These are phyloP conservation scores for Backusella tarrabulga DNA, from an alignment of 192 early-diverging fungal genomes.

Conservation along the genomic window DNA sequence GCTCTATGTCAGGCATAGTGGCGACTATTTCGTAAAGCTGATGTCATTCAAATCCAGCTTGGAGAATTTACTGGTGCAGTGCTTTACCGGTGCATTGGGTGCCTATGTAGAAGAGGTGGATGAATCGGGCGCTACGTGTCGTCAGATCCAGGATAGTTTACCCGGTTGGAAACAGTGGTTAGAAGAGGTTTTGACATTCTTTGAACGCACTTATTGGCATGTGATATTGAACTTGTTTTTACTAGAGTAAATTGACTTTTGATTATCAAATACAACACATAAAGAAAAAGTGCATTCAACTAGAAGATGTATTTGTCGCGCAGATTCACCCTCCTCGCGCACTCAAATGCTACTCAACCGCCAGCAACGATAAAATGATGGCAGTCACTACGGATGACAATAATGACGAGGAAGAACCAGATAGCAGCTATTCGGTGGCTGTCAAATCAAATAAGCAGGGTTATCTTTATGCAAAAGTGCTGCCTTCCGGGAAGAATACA, in stretches of 20 bases:
- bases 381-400: not conserved
- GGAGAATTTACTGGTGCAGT: slow-evolving; percentile 44
- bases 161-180: slow-evolving; percentile 39
- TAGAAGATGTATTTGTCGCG: slow-evolving; percentile 31
- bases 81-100: slow-evolving; percentile 45
- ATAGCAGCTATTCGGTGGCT: not conserved
- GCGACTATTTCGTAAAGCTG: slow-evolving; percentile 55
- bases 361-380: slow-evolving; percentile 17
- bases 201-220: not conserved
- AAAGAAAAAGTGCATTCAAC: slow-evolving; percentile 18
- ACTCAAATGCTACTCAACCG: slow-evolving; percentile 20
- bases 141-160: slow-evolving; percentile 32
- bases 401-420: not conserved
- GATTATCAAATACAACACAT: slow-evolving; percentile 28
- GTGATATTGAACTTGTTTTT: not conserved
- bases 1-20: slow-evolving; percentile 52
- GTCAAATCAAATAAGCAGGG: slow-evolving; percentile 56
- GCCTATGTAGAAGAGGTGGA: slow-evolving; percentile 45
- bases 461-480: slow-evolving; percentile 52
- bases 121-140: slow-evolving; percentile 29
- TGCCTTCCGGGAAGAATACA: slow-evolving; percentile 41
- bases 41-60: slow-evolving; percentile 54
- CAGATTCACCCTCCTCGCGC: slow-evolving; percentile 20
- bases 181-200: slow-evolving; percentile 22
- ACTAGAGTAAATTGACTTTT: slow-evolving; percentile 33